These are phyloP conservation scores for Coemansia sp. DNA, from an alignment of 192 early-diverging fungal species.

Conservation along the genomic window DNA sequence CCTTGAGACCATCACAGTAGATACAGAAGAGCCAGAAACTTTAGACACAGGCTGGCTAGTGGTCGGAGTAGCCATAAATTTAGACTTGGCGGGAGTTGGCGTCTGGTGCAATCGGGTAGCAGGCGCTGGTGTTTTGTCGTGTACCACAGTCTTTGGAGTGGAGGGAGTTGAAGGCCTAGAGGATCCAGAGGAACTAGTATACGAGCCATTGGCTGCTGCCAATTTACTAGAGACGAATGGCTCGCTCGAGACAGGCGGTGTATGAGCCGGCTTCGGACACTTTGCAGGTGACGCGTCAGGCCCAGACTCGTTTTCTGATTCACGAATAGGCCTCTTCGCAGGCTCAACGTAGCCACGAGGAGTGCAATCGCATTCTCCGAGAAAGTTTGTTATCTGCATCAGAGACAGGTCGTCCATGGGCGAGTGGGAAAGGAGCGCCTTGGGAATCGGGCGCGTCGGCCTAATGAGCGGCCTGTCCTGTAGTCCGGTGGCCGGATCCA, in stretches of 20 bases:
- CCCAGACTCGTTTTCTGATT: neutral
- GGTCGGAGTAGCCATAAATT: neutral
- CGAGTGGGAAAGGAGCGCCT: neutral
- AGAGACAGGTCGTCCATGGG: slow-evolving; percentile 4
- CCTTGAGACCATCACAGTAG: neutral
- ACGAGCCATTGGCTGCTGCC: neutral
- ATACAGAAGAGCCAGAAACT: neutral
- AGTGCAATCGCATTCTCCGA: neutral
- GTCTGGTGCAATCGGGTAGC: neutral
- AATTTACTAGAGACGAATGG: neutral
- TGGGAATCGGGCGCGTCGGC: neutral
- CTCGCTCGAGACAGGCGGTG: neutral
- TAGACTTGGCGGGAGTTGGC: neutral
- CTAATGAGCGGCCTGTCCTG: neutral
- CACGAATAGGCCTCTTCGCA: neutral
- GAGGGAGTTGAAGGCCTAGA: neutral
- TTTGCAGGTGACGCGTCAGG: neutral
- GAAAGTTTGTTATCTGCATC: slow-evolving; percentile 3
- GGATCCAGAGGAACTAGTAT: neutral
- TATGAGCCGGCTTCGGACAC: neutral
- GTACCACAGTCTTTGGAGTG: neutral
- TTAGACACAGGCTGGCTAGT: neutral
- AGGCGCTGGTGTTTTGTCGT: neutral
- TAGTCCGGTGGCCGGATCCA: neutral
- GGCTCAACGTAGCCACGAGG: neutral